Percentiles rank a stretch among this genome's conserved stretches.
Evolutionary conservation across 2,329 filamentous ascomycete species (phyloP).

Genomic region (Aspergillus quadricinctus): DNA sequence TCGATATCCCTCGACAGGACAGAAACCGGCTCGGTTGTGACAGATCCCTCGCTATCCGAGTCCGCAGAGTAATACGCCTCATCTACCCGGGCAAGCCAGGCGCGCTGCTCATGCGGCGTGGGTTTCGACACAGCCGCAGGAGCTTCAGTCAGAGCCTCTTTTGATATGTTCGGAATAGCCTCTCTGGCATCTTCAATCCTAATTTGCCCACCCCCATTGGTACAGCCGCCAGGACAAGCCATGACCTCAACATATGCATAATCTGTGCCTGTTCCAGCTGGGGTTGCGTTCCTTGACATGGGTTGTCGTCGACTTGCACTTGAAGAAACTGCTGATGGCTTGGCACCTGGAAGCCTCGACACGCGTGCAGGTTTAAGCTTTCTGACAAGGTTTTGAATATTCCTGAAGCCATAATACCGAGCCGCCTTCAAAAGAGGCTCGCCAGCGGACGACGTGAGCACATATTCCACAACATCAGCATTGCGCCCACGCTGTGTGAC

Average conservation of each 20-base stretch:
- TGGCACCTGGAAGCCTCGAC: constrained; percentile 76
- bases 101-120: constrained; percentile 75
- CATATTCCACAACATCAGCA: constrained; percentile 83
- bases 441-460: constrained; percentile 55
- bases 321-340: constrained; percentile 38
- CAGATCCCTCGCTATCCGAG: constrained; percentile 33
- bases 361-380: constrained; percentile 74
- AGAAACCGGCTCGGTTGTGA: constrained; percentile 21
- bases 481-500: constrained; percentile 74
- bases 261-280: constrained; percentile 47
- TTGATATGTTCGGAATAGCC: constrained; percentile 13
- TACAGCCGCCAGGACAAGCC: constrained; percentile 98
- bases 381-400: constrained; percentile 97
- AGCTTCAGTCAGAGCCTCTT: constrained; percentile 18
- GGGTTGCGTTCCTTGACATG: constrained; percentile 28
- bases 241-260: constrained; percentile 97
- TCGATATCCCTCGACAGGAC: constrained; percentile 23
- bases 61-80: constrained; percentile 85
- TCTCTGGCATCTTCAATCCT: constrained; percentile 71
- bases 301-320: constrained; percentile 26
- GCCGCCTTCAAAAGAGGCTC: constrained; percentile 71
- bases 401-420: constrained; percentile 94
- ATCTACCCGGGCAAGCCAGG: constrained; percentile 76
- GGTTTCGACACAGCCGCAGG: constrained; percentile 47
- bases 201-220: constrained; percentile 93